Evolutionary conservation across 148 eudicot species (phyloP).

Genomic region (Chenopodium quinoa): DNA sequence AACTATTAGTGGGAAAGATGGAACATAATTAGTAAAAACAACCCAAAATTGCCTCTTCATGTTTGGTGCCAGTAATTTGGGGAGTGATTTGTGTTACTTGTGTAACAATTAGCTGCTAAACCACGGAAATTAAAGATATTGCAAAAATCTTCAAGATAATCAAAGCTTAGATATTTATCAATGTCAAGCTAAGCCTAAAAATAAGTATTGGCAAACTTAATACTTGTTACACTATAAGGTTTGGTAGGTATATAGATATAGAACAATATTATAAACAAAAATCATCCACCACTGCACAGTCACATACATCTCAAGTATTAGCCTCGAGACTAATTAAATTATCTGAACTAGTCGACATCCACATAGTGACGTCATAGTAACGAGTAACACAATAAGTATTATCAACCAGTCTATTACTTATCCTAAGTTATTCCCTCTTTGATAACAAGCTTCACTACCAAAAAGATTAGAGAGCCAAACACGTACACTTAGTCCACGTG

Average conservation of each 20-base stretch:
- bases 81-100: conserved; percentile 16
- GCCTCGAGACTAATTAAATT: too few relatives aligned
- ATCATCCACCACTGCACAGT: too few relatives aligned
- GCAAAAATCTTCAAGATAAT: not conserved
- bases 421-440: not conserved
- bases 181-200: too few relatives aligned
- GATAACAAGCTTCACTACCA: too few relatives aligned
- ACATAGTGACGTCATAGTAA: too few relatives aligned
- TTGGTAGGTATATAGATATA: too few relatives aligned
- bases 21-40: conserved; percentile 8
- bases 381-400: too few relatives aligned
- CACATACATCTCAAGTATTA: too few relatives aligned
- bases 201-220: too few relatives aligned
- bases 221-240: too few relatives aligned
- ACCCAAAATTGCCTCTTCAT: conserved; percentile 8
- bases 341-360: not conserved
- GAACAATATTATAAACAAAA: too few relatives aligned
- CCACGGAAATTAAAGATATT: not conserved
- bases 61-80: conserved; percentile 8
- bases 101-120: conserved; percentile 4
- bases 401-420: not conserved
- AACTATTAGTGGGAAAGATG: not conserved
- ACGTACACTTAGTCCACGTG: not conserved
- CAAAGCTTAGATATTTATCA: not conserved
- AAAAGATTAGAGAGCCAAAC: not conserved